Evolutionary conservation across 2,329 filamentous ascomycete genomes (phyloP), one percentile per base, ranked within the genome.

Genomic region (Stenocarpella maydis): DNA sequence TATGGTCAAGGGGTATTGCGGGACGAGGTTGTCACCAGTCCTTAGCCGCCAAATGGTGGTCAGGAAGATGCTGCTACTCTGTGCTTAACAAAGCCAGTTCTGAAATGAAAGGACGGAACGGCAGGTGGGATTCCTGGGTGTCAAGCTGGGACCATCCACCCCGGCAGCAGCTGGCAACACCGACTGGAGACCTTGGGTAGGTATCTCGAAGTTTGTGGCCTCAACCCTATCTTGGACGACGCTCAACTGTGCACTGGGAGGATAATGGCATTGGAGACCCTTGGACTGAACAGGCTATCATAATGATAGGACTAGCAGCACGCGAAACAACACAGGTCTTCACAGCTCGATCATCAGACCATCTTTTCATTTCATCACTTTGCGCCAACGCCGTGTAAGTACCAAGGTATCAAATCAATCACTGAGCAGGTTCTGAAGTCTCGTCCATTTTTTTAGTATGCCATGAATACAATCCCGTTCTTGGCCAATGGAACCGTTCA

Each of bases 391-490:
- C 67, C 70, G 41, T 64, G 39, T 43, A 37, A 68, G 65, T 71
- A 69, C 69, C 61, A 67, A 71, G 70, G 63, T 71, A 70, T 70
- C 68, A 49, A 67, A 67, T 67, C 68, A 69, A 67, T 67, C 68
- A 69, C 68, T 70, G 70, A 49, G 52, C 67, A 67, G 65, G 58
- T 67, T 67, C 69, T 72, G 69, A 71, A 72, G 52, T 70, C 67
- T 72, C 75, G 39, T 72, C 67, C 70, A 69, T 73, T 71, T 73
- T n/a, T 73, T 73, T 74, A 71, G 70, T 66, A 74, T 74, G 69
- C 74, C 76, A 72, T 74, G 69, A 75, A 77, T 75, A 75, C 72
- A 69, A 66, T 71, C 72, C 65, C 55, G 69, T 63, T 72, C 54
- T 65, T 70, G 68, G 65, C 70, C 69, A 47, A 68, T 65, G 53